Base-by-base conservation (phyloP, 768 basidiomycete genomes). In the Pleurotus djamor region DNA sequence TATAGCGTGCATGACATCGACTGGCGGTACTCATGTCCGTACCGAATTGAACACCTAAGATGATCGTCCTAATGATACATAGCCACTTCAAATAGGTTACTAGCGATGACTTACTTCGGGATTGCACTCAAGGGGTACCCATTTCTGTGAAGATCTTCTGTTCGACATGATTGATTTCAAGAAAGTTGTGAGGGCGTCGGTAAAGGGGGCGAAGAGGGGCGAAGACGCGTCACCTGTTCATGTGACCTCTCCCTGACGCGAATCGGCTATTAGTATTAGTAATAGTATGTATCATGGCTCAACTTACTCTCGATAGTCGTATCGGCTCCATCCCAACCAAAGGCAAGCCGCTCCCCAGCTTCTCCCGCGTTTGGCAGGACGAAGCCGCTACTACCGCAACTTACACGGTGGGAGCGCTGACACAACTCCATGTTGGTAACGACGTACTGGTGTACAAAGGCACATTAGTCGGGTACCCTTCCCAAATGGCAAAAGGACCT, bases 41-140 rank as follows among this genome's bases (percentile, higher is more conserved):
- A 83, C 83, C 32, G 70, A 63, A 64, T 83, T 83, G 58, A 83
- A 73, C 7, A 85, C 76, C 81, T 84, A 16, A 28, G 16, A 41
- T 41, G 38, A 41, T 41, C n/a, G 9, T 41, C n/a, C 10, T 41
- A 28, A 41, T 41, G n/a, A 10, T 41, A 10, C 38, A 41, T 41
- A 41, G n/a, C 38, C 21, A 28, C 21, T 28, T 28, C 21, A 28
- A 28, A 28, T 28, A 28, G 21, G 21, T 28, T 28, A 28, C 21
- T 28, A 28, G 21, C 21, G 21, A 28, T 28, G 21, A 28, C 38
- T 41, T 41, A 41, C 38, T 10, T 41, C 38, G n/a, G 38, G 38
- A 41, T 41, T 41, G 38, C 38, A 41, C 38, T 41, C 38, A n/a
- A 41, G 38, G 9, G 38, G 38, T 9, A 41, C 38, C 38, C 38